Evolutionary conservation across 2,329 filamentous ascomycete genomes (phyloP).

Genomic region (Exophiala aquamarina): DNA sequence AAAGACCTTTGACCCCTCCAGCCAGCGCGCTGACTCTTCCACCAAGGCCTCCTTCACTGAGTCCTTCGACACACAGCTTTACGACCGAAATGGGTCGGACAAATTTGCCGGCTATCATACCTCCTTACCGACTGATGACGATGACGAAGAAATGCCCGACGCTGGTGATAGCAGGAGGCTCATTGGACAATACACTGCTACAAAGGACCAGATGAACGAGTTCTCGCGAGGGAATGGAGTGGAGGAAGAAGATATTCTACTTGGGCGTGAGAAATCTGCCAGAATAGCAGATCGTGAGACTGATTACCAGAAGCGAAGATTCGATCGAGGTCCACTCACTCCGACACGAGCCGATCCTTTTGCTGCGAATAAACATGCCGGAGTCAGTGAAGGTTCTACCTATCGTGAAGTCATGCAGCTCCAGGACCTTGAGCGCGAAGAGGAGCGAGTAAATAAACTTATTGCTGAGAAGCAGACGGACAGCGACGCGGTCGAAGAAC

Average conservation of each 20-base stretch:
- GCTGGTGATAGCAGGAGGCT: constrained; percentile 70
- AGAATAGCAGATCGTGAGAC: constrained; percentile 92
- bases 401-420: constrained; percentile 91
- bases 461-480: constrained; percentile 71
- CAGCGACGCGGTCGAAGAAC: constrained; percentile 51
- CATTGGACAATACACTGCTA: constrained; percentile 94
- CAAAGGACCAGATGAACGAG: constrained; percentile 87
- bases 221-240: constrained; percentile 82
- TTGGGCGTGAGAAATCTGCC: constrained; percentile 82
- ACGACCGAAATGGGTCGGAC: constrained; percentile 69
- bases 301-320: constrained; percentile 94
- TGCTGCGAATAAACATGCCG: constrained; percentile 69
- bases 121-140: constrained; percentile 77
- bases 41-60: constrained; percentile 92
- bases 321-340: constrained; percentile 76
- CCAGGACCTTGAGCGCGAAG: constrained; percentile 88
- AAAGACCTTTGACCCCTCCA: constrained; percentile 73
- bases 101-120: constrained; percentile 88
- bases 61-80: constrained; percentile 79
- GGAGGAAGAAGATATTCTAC: constrained; percentile 87
- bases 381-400: constrained; percentile 63
- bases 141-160: constrained; percentile 76
- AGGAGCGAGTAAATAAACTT: constrained; percentile 77
- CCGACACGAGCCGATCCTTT: constrained; percentile 86
- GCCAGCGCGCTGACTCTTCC: constrained; percentile 77